Conservation (phyloP, 108 stramenopile species). For the Nannochloropsis gaditana region DNA sequence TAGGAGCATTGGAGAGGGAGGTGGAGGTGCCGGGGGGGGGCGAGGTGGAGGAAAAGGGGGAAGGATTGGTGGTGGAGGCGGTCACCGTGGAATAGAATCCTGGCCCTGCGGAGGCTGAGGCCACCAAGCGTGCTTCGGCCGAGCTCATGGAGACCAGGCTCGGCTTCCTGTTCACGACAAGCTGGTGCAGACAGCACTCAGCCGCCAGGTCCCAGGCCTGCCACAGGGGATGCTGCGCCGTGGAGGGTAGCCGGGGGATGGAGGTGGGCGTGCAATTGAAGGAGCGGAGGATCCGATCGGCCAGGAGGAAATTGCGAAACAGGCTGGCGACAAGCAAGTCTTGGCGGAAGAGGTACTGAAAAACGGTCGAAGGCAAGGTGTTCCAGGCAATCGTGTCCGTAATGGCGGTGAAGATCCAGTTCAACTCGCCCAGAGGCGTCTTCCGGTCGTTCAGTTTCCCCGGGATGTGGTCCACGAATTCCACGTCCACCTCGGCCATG, state of each 20-base stretch:
- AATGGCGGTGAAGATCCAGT: conserved; percentile 99
- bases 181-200: conserved; percentile 75
- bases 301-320: conserved; percentile 97
- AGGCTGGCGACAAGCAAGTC: conserved; percentile 89
- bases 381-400: conserved; percentile 99
- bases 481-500: conserved; percentile 55
- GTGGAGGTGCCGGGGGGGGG: background rate
- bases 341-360: conserved; percentile 94
- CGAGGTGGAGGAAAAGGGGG: background rate
- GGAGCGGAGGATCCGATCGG: conserved; percentile 81
- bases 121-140: conserved; percentile 7
- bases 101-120: background rate
- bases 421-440: conserved; percentile 76
- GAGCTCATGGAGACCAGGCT: conserved; percentile 32
- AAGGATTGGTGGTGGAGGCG: background rate
- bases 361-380: conserved; percentile 82
- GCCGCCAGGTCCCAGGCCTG: conserved; percentile 96
- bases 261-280: conserved; percentile 84
- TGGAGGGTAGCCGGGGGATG: conserved; percentile 78
- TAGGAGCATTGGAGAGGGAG: background rate
- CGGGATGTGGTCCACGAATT: conserved; percentile 80
- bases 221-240: conserved; percentile 90
- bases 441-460: conserved; percentile 82
- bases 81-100: background rate
- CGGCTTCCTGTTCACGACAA: conserved; percentile 35